Base-by-base conservation (phyloP, 192 early-diverging fungal genomes). In the Coemansia sp. region DNA sequence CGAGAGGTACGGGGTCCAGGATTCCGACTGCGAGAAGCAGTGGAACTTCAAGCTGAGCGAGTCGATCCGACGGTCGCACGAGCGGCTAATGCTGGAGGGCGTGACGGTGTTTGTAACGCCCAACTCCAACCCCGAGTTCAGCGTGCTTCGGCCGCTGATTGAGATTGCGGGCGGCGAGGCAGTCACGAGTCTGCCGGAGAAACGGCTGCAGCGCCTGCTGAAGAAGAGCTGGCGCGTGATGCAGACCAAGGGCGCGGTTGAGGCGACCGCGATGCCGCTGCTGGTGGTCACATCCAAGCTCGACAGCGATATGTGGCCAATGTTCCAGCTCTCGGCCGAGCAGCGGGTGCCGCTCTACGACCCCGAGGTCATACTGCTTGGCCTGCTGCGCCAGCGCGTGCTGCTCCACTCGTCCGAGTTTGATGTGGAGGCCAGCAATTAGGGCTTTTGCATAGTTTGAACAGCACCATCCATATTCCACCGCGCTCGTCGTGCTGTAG, bases 71-170 rank as follows among this genome's bases (percentile, higher is more conserved):
- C 59, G 49, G 12, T 50, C 70, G 31, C 55, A 42, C 15, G 26
- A 11, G 35, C 36, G 57, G 39, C 64, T 55, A 40, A 55, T 75
- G 53, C 42, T 75, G 27, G 50, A 58, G 17, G 71, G 71, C 15
- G 60, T 68, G 11, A 67, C 60, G 19, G 65, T 75, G 52, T 47
- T 66, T 23, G 43, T 77, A 9, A 77, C 74, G 29, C 67, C 67
- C 28, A 23, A 31, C 22, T 46, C 60, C 3, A 42, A 55, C 30
- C 74, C 74, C 6, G 28, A 44, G 21, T 38, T 70, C 6, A 41
- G 44, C 15, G 55, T 41, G n/a, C 58, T 77, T 14, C 36, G 36
- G 36, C 54, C 74, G 23, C 54, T 77, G 35, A 47, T 77, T 9
- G 74, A 70, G 44, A 50, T 53, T 14, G 58, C 62, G 3, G 74